Evolutionary conservation across 371 early-diverging fungal species (phyloP).

Genomic region (Rhizopus delemar): DNA sequence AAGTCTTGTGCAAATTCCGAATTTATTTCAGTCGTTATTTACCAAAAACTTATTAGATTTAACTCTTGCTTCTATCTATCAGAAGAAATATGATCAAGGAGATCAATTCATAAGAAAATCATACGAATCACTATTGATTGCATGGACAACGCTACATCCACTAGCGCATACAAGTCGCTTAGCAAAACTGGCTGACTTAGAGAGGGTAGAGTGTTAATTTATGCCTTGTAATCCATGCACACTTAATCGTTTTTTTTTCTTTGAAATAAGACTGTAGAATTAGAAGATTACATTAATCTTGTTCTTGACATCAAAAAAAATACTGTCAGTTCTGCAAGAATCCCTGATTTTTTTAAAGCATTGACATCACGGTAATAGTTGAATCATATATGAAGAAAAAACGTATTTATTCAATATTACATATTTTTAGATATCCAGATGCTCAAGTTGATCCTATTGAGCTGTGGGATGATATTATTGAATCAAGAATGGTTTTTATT

Average conservation of each 20-base stretch:
- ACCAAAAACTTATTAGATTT: slow-evolving; percentile 42
- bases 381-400: background rate
- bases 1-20: background rate
- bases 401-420: background rate
- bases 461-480: slow-evolving; percentile 54
- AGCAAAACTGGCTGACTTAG: slow-evolving; percentile 45
- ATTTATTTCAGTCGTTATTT: background rate
- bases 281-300: slow-evolving; percentile 59
- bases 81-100: slow-evolving; percentile 53
- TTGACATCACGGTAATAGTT: slow-evolving; percentile 19
- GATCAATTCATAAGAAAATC: slow-evolving; percentile 53
- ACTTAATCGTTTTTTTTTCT: background rate
- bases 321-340: background rate
- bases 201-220: slow-evolving; percentile 40
- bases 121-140: slow-evolving; percentile 51
- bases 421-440: slow-evolving; percentile 36
- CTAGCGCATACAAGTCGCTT: slow-evolving; percentile 54
- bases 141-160: slow-evolving; percentile 59
- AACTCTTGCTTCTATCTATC: slow-evolving; percentile 43
- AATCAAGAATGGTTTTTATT: slow-evolving; percentile 36
- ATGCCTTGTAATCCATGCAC: background rate
- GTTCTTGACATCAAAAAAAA: slow-evolving; percentile 38
- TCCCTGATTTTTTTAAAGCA: slow-evolving; percentile 20
- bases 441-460: slow-evolving; percentile 43
- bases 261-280: slow-evolving; percentile 53